A percentile compares a stretch with the other conserved stretches of the same genome.
phyloP scores from a whole-genome alignment of 2,329 filamentous ascomycete species.

The Epichloe coenophiala region DNA sequence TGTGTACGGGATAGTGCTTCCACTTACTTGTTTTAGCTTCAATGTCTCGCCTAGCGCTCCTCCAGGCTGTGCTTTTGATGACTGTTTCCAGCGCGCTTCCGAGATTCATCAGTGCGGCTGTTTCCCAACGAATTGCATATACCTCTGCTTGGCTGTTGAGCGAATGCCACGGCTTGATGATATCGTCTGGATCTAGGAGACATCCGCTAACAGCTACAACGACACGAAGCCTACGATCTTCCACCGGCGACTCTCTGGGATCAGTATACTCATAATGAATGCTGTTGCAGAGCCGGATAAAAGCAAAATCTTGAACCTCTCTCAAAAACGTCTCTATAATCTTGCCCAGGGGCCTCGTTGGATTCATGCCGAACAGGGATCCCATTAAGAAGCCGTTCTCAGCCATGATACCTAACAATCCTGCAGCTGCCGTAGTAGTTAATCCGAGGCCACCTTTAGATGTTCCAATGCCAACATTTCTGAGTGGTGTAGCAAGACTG shows the following conservation, averaged over 20 bases:
- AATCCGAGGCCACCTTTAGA: constrained; percentile 68
- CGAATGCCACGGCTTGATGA: constrained; percentile 58
- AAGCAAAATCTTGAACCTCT: constrained; percentile 80
- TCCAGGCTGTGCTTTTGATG: constrained; percentile 71
- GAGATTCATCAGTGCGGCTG: constrained; percentile 61
- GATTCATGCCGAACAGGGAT: constrained; percentile 83
- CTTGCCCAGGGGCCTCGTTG: constrained; percentile 65
- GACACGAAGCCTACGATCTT: constrained; percentile 61
- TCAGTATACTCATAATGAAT: constrained; percentile 27
- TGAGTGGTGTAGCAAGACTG: constrained; percentile 63
- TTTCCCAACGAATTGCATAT: constrained; percentile 76
- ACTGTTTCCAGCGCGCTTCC: constrained; percentile 67
- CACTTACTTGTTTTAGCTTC: constrained; percentile 31
- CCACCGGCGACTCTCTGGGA: constrained; percentile 35
- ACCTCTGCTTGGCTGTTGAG: constrained; percentile 62
- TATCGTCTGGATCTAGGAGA: constrained; percentile 59
- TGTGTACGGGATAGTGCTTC: neutral
- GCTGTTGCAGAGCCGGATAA: constrained; percentile 56
- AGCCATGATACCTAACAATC: constrained; percentile 66
- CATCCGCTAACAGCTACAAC: constrained; percentile 75
- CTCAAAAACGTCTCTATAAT: constrained; percentile 81
- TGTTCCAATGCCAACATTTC: constrained; percentile 65
- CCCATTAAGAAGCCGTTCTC: constrained; percentile 71
- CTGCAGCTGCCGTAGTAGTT: constrained; percentile 58
- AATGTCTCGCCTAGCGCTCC: constrained; percentile 44